phyloP scores from a whole-genome alignment of 495 filamentous ascomycete species.

The Recurvomyces mirabilis region DNA sequence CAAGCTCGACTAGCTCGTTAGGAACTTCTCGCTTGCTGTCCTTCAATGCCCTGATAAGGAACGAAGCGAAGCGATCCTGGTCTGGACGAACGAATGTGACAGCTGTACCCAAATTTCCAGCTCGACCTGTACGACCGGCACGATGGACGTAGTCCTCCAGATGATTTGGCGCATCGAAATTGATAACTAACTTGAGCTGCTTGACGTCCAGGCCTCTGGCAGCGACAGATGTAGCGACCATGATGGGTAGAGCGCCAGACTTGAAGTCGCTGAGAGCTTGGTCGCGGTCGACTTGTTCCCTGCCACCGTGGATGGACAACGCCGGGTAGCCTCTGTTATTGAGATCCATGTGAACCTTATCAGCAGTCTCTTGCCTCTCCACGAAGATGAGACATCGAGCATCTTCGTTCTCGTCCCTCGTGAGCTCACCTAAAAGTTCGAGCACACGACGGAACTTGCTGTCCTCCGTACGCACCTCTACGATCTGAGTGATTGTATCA shows the following conservation, averaged over 20 bases:
- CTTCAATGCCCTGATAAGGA: conserved; percentile 86
- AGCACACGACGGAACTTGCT: conserved; percentile 77
- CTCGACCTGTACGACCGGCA: conserved; percentile 85
- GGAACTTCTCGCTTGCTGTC: conserved; percentile 79
- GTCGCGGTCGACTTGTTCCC: conserved; percentile 90
- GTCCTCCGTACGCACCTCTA: conserved; percentile 75
- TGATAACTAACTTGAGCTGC: conserved; percentile 90
- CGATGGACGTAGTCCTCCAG: conserved; percentile 97
- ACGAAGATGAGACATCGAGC: conserved; percentile 86
- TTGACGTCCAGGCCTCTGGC: conserved; percentile 94
- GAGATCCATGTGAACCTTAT: conserved; percentile 68
- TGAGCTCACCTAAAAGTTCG: conserved; percentile 71
- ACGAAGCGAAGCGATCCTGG: conserved; percentile 79
- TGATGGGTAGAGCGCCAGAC: conserved; percentile 71
- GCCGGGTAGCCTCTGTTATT: conserved; percentile 85
- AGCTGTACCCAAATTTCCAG: conserved; percentile 87
- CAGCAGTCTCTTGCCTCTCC: conserved; percentile 87
- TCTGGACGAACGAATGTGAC: conserved; percentile 89
- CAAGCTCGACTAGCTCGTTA: conserved; percentile 53
- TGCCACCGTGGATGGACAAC: conserved; percentile 92
- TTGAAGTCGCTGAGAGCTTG: conserved; percentile 95
- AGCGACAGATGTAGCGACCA: conserved; percentile 93
- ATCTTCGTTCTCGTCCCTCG: conserved; percentile 72
- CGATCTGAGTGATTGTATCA: conserved; percentile 86
- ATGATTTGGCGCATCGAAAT: conserved; percentile 94